Evolutionary conservation across 331 rosid species (phyloP).

Genomic region (Phaseolus coccineus): DNA sequence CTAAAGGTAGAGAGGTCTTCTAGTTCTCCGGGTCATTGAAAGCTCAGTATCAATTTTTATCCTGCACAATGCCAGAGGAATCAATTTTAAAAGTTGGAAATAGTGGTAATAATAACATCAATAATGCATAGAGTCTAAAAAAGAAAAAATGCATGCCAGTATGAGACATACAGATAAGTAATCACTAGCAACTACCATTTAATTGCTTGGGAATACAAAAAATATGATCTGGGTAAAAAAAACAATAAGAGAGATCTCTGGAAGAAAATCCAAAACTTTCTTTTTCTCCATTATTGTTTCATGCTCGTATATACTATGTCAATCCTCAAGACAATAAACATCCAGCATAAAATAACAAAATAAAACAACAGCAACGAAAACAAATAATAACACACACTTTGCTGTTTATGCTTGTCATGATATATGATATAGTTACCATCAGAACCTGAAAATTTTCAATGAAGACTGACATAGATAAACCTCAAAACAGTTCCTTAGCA

Average conservation of each 20-base stretch:
- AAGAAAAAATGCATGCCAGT: background rate
- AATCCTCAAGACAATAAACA: conserved; percentile 47
- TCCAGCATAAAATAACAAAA: conserved; percentile 28
- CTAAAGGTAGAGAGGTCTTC: conserved; percentile 36
- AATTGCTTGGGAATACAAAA: conserved; percentile 42
- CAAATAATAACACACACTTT: conserved; percentile 22
- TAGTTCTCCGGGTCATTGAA: conserved; percentile 24
- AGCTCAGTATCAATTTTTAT: conserved; percentile 31
- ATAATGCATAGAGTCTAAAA: conserved; percentile 30
- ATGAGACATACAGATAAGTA: conserved; percentile 32
- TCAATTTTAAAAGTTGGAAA: conserved; percentile 13
- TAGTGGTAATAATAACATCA: background rate
- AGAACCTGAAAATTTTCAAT: background rate
- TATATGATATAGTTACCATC: background rate
- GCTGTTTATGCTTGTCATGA: conserved; percentile 1
- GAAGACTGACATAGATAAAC: conserved; percentile 24
- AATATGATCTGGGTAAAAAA: conserved; percentile 43
- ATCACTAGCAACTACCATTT: conserved; percentile 41
- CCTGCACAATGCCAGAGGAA: conserved; percentile 47
- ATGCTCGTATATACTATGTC: background rate
- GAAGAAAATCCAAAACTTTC: conserved; percentile 51
- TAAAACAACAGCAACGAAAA: background rate
- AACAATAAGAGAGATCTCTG: conserved; percentile 39
- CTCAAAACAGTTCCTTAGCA: conserved; percentile 25
- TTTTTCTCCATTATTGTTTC: conserved; percentile 34